These are phyloP conservation scores for Xylariaceae sp. DNA, from an alignment of 2,329 filamentous ascomycete species.

Conservation along the genomic window DNA sequence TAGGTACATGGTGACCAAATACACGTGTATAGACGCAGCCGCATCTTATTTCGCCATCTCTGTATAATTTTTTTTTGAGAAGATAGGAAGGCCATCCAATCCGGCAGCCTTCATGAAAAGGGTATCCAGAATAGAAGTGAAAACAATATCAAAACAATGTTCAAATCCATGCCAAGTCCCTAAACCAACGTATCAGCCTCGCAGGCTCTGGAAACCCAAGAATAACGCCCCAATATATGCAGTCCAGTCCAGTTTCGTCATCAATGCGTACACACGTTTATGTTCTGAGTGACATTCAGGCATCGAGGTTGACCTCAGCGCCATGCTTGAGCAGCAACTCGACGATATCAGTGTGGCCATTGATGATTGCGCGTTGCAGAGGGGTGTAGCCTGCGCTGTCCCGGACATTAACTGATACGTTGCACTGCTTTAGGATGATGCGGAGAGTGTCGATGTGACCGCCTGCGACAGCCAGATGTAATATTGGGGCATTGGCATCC, in stretches of 20 bases:
- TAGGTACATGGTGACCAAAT: too few species aligned
- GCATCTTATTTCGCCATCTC: conserved; percentile 7
- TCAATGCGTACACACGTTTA: conserved; percentile 14
- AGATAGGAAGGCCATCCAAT: conserved; percentile 17
- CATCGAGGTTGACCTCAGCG: conserved; percentile 18
- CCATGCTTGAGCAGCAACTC: conserved; percentile 22
- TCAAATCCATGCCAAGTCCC: conserved; percentile 14
- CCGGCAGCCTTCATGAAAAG: conserved; percentile 13
- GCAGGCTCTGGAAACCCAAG: conserved; percentile 7
- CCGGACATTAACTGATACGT: conserved; percentile 21
- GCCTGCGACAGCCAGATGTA: conserved; percentile 23
- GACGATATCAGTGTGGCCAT: conserved; percentile 25
- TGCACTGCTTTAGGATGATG: conserved; percentile 22
- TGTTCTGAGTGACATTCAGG: conserved; percentile 9
- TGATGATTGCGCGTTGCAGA: conserved; percentile 23
- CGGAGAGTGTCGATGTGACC: conserved; percentile 24
- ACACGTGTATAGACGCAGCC: conserved; percentile 13
- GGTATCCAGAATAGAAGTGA: conserved; percentile 23
- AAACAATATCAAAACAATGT: too few species aligned
- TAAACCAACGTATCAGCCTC: conserved; percentile 1
- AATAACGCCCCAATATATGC: conserved; percentile 18
- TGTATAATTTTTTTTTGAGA: conserved; percentile 8
- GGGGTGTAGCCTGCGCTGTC: conserved; percentile 23
- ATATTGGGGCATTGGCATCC: conserved; percentile 21
- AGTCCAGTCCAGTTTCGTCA: conserved; percentile 12